Base-by-base conservation (phyloP, 2,329 filamentous ascomycete species). In the Emericellopsis atlantica region DNA sequence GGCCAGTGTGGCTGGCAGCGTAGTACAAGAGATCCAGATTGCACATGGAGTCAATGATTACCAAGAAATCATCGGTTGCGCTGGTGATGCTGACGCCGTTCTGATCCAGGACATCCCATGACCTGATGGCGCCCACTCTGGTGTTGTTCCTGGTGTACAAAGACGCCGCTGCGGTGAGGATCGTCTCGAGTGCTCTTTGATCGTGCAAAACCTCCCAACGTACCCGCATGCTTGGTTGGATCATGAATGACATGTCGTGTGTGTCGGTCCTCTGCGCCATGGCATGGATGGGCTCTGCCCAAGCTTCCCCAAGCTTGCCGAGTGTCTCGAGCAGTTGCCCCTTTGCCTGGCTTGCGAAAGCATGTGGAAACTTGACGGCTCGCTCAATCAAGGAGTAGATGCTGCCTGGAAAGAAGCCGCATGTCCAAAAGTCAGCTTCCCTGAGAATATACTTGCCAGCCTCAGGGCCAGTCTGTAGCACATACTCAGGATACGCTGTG, bases 171-270 rank as follows among this genome's bases (percentile, higher is more conserved):
- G 69, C 69, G 5, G 58, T 61, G 2, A 66, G 45, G 6, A 72
- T 55, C 10, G 59, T 58, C 1, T 61, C 49, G 1, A 68, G 46
- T 22, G 64, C 65, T 18, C 55, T 42, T 3, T 45, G 37, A 34
- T 67, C 61, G 0, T 59, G 56, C 0, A 60, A 57, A 6, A 71
- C 52, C 32, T 71, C 65, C 65, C 67, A 74, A 4, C 66, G 59
- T 12, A 63, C 62, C 32, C 65, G 65, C 40, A 70, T 55, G 1
- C 65, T 64, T 0, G 69, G 69, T 18, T 67, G 61, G 4, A 74
- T 65, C 47, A 74, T 72, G 46, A 74, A 74, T 0, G 65, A 67
- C 55, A 75, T 62, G 38, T 74, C 70, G 41, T 74, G 71, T 0
- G 70, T 74, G 41, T 72, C 67, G 4, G 59, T 70, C 5, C 65